phyloP scores from a whole-genome alignment of 1,284 basidiomycete genomes.

The Sutorius eximius region DNA sequence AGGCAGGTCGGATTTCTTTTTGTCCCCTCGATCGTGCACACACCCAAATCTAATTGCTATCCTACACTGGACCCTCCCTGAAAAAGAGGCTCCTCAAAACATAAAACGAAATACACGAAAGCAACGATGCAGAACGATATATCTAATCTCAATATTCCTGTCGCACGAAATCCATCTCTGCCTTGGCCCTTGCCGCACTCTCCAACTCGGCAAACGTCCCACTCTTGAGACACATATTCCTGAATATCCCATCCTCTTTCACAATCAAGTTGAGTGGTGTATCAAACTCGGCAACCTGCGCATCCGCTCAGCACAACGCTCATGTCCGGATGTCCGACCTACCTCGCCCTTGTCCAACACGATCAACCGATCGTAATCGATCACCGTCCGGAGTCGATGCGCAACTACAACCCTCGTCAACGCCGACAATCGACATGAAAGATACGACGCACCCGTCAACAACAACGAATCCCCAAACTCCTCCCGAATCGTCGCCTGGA shows the following conservation, averaged over 20 bases:
- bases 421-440: neutral
- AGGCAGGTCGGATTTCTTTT: conserved; percentile 47
- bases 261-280: conserved; percentile 77
- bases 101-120: neutral
- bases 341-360: conserved; percentile 65
- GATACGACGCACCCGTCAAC: conserved; percentile 41
- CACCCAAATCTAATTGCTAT: too few species aligned
- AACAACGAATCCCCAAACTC: conserved; percentile 56
- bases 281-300: conserved; percentile 74
- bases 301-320: neutral
- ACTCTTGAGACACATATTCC: conserved; percentile 80
- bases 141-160: neutral
- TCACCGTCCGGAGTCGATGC: conserved; percentile 56
- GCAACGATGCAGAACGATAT: neutral
- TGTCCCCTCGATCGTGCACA: neutral
- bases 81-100: too few species aligned
- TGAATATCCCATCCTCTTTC: conserved; percentile 74
- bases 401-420: conserved; percentile 37
- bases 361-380: conserved; percentile 66
- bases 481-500: conserved; percentile 66
- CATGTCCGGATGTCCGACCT: neutral
- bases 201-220: conserved; percentile 74
- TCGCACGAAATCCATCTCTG: conserved; percentile 21
- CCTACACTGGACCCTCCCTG: too few species aligned
- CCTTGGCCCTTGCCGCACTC: conserved; percentile 54